A percentile compares a stretch with the other conserved stretches of the same genome.
Evolutionary conservation across 176 grass and related monocot species (phyloP).

Genomic region (Alloteropsis semialata): DNA sequence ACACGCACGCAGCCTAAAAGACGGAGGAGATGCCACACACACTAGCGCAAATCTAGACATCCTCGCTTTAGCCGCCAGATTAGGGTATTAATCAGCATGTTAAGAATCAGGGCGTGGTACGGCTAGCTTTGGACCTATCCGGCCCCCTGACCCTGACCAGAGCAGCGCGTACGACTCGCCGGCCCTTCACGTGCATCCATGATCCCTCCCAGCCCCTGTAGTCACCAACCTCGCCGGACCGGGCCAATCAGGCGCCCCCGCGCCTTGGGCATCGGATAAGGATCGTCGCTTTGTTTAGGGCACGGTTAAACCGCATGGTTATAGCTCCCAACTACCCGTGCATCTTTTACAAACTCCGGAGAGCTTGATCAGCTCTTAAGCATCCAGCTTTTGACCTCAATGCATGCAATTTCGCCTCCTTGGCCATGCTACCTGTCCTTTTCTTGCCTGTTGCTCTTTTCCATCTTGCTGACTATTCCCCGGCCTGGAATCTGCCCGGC

Average conservation of each 20-base stretch:
- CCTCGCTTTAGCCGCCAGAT: conserved; percentile 18
- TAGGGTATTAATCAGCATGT: background rate
- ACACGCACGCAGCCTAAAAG: background rate
- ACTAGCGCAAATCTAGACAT: conserved; percentile 46
- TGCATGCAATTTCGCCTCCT: background rate
- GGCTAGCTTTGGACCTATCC: conserved; percentile 30
- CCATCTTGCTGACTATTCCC: background rate
- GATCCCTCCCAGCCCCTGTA: conserved; percentile 13
- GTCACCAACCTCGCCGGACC: conserved; percentile 7
- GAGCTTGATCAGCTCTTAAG: background rate
- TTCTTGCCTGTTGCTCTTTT: background rate
- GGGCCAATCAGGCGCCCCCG: background rate
- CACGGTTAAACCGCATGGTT: conserved; percentile 25
- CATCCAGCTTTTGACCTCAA: background rate
- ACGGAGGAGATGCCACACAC: background rate
- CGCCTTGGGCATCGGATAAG: conserved; percentile 44
- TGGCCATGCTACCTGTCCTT: background rate
- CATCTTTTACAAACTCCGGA: background rate
- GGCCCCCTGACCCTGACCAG: conserved; percentile 29
- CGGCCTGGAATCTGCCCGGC: background rate
- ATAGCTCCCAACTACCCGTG: background rate
- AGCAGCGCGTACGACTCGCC: conserved; percentile 1
- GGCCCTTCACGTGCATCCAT: conserved; percentile 41
- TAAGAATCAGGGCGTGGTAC: too few species aligned
- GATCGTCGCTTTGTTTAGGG: conserved; percentile 26